Evolutionary conservation across 768 basidiomycete genomes (phyloP).

Genomic region (Suillus paluster): DNA sequence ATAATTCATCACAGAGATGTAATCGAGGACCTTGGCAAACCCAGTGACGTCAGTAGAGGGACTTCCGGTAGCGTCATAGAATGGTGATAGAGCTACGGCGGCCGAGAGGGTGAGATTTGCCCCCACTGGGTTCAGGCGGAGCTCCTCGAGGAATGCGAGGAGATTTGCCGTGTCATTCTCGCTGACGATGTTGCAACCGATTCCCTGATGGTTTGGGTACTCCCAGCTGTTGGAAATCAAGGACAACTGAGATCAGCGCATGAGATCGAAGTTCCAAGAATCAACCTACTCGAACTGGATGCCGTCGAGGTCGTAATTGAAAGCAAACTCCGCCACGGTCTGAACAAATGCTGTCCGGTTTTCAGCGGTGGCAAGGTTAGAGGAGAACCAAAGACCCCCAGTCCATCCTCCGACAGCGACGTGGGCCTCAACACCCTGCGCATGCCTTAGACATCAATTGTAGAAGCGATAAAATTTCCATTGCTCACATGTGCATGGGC

Average conservation of each 20-base stretch:
- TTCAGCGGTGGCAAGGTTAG: constrained; percentile 54
- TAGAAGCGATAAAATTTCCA: neutral
- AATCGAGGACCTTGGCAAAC: constrained; percentile 73
- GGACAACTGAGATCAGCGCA: constrained; percentile 1
- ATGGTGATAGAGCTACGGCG: constrained; percentile 70
- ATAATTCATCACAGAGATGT: constrained; percentile 68
- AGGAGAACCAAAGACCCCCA: constrained; percentile 66
- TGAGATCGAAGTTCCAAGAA: neutral
- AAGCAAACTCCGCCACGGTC: constrained; percentile 53
- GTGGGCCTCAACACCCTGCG: constrained; percentile 57
- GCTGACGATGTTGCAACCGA: constrained; percentile 68
- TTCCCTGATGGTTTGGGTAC: constrained; percentile 70
- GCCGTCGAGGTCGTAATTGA: constrained; percentile 58
- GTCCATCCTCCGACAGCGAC: constrained; percentile 75
- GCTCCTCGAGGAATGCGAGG: constrained; percentile 71
- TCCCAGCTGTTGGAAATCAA: constrained; percentile 71
- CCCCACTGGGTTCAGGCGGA: constrained; percentile 57
- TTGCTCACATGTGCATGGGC: constrained; percentile 41
- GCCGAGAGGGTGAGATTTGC: constrained; percentile 67
- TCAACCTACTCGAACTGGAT: constrained; percentile 42
- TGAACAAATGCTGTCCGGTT: constrained; percentile 70
- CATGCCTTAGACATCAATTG: neutral
- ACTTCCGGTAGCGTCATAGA: constrained; percentile 56
- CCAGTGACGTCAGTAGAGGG: constrained; percentile 72
- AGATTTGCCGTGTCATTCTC: constrained; percentile 74